These are phyloP conservation scores for Claviceps arundinis DNA, from an alignment of 2,329 filamentous ascomycete genomes.

Conservation along the genomic window DNA sequence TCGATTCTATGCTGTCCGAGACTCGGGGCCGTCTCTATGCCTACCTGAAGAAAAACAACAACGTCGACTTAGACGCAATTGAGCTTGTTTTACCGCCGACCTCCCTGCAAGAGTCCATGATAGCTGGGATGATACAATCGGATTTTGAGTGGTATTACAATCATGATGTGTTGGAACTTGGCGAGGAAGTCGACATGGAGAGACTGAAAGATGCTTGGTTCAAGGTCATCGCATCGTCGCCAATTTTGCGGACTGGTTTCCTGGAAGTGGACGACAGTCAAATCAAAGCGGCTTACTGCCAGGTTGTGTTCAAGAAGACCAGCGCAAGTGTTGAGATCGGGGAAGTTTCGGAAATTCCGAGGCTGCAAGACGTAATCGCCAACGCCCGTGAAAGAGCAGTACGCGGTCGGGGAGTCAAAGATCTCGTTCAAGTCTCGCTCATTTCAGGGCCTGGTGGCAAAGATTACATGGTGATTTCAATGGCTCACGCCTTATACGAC, in stretches of 20 bases:
- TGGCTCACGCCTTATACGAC: constrained; percentile 81
- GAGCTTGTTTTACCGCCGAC: constrained; percentile 60
- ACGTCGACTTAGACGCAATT: constrained; percentile 25
- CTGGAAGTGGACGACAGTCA: constrained; percentile 47
- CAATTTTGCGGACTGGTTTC: constrained; percentile 68
- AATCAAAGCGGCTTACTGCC: constrained; percentile 36
- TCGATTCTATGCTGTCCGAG: not conserved
- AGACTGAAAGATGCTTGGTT: constrained; percentile 49
- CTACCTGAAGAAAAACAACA: constrained; percentile 22
- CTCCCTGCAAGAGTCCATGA: constrained; percentile 75
- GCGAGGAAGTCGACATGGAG: constrained; percentile 36
- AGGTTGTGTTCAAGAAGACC: constrained; percentile 26
- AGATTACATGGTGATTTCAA: constrained; percentile 48
- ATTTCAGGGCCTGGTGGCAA: constrained; percentile 15
- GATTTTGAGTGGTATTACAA: constrained; percentile 72
- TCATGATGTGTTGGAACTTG: constrained; percentile 59
- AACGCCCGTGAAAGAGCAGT: constrained; percentile 24
- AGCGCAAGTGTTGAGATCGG: constrained; percentile 11
- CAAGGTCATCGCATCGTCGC: constrained; percentile 42
- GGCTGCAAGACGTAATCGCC: constrained; percentile 23
- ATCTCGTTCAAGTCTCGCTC: constrained; percentile 38
- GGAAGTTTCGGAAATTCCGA: constrained; percentile 16
- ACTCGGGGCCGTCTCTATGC: constrained; percentile 18
- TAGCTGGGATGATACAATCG: constrained; percentile 68
- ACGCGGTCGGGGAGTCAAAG: constrained; percentile 18